Evolutionary conservation across 2,329 filamentous ascomycete genomes (phyloP).

Genomic region (Xylariaceae sp.): DNA sequence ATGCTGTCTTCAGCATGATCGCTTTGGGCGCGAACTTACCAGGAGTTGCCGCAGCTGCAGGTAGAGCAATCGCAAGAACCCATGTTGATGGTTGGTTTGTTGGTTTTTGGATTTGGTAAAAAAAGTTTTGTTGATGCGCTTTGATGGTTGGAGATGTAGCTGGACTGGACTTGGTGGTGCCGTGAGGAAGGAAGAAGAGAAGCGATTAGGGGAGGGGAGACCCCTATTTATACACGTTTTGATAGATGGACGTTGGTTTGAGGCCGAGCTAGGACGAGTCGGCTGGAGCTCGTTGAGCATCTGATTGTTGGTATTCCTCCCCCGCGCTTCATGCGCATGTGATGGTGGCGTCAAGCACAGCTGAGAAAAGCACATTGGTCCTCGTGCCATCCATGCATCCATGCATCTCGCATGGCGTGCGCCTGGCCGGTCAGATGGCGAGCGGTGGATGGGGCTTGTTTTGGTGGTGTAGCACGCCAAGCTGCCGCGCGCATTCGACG

Average conservation of each 20-base stretch:
- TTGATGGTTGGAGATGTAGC: not conserved
- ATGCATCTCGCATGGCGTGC: not conserved
- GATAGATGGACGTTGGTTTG: too few species aligned
- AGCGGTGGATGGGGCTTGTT: constrained; percentile 2
- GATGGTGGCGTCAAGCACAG: not conserved
- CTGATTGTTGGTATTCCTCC: not conserved
- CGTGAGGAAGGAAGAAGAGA: not conserved
- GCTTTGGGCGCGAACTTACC: constrained; percentile 9
- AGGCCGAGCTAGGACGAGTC: not conserved
- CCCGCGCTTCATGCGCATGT: not conserved
- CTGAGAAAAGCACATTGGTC: not conserved
- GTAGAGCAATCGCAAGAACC: constrained; percentile 11
- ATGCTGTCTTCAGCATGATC: not conserved
- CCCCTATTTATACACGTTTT: not conserved
- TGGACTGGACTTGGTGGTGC: not conserved
- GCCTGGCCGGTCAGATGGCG: not conserved
- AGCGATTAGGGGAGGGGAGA: not conserved
- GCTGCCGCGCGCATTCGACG: not conserved
- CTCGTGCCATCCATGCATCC: not conserved
- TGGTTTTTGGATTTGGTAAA: not conserved
- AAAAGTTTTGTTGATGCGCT: not conserved
- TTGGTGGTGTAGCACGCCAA: not conserved
- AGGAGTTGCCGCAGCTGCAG: constrained; percentile 7
- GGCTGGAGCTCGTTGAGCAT: not conserved
- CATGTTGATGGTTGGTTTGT: constrained; percentile 5